Evolutionary conservation across 371 early-diverging fungal species (phyloP), one percentile per base, ranked within the genome.

Genomic region (Apophysomyces ossiformis): DNA sequence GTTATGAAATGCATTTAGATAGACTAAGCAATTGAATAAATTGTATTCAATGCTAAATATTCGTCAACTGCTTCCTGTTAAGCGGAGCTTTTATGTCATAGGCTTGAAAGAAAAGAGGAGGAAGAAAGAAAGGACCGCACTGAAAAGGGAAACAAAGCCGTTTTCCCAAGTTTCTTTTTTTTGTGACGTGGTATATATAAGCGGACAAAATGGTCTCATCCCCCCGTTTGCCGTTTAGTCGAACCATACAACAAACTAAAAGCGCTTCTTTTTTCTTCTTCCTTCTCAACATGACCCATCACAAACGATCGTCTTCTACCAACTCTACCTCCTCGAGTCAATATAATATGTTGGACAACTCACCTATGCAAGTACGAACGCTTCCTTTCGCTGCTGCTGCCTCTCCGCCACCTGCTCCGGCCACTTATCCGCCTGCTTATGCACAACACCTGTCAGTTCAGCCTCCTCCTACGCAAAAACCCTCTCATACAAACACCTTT

Each of bases 401-500:
- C 16, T n/a, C 21, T 26, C 21, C 54, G 18, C 21, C 54, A 21
- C 16, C 47, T 43, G 15, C 16, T 26, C 21, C 54, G 18, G n/a
- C 54, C 4, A 9, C 54, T 26, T 50, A 21, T 50, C 54, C 35
- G 11, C 37, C 57, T 35, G 58, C 58, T 26, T 65, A 58, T 65
- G 50, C 58, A 35, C 38, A 58, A 16, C 38, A 39, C 26, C 37
- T 58, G 54, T 61, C 46, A 60, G 58, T 47, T 37, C 57, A 54
- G 16, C 61, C 26, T 37, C 65, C 26, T 36, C 66, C 21, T 32
- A 37, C 45, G 32, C 67, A 61, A 26, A 67, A 67, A 37, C 61
- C 67, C 13, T 39, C 67, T n/a, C 67, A 70, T 56, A 59, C 72
- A 8, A 79, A 75, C 57, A 77, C 80, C 36, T 79, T 79, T 70